Evolutionary conservation across 78 protist genomes (phyloP), one percentile per base, ranked within the genome.

Genomic region (Dictyostelium brefeldianum): DNA sequence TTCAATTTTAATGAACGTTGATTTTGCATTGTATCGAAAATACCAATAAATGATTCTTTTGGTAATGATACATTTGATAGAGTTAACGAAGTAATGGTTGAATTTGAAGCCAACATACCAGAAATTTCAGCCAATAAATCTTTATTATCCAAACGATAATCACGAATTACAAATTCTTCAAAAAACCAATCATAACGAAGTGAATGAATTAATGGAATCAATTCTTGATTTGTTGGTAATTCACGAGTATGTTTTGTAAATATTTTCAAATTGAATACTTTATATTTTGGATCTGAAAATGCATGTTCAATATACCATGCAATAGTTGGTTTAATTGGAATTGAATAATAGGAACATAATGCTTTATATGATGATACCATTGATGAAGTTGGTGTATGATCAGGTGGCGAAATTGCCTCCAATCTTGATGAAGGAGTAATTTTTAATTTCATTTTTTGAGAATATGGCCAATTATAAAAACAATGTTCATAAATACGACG

Each of bases 131-230:
- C 5, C 1, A 84, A 5, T 12, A 84, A 10, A 3, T 56, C 79
- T 31, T 59, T 84, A 1, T 31, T 36, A 1, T 56, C 73, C 11
- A 84, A 25, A 31, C 22, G 17, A 47, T 84, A 84, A 29, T 74
- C 78, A 47, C 75, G 74, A 14, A 84, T 74, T 14, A 46, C 48
- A 5, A 84, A 59, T 50, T 84, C 92, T 10, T 84, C 83, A 59
- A 84, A 84, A 75, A 73, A 84, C 92, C 92, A 84, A 43, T 84
- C 92, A 27, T 84, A 84, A 59, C 92, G 92, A 5, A 84, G 62
- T 20, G 92, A 77, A 47, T 84, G 92, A 17, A 84, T 53, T 11
- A 84, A 50, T 56, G 92, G 92, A 5, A 84, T 56, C 3, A 84
- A 67, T 10, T 84, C 92, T 27, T 84, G 92, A 54, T 84, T 84